A percentile compares a stretch with the other conserved stretches of the same genome.
These are phyloP conservation scores for Paecilomyces niveus DNA, from an alignment of 2,329 filamentous ascomycete genomes.

Conservation along the genomic window DNA sequence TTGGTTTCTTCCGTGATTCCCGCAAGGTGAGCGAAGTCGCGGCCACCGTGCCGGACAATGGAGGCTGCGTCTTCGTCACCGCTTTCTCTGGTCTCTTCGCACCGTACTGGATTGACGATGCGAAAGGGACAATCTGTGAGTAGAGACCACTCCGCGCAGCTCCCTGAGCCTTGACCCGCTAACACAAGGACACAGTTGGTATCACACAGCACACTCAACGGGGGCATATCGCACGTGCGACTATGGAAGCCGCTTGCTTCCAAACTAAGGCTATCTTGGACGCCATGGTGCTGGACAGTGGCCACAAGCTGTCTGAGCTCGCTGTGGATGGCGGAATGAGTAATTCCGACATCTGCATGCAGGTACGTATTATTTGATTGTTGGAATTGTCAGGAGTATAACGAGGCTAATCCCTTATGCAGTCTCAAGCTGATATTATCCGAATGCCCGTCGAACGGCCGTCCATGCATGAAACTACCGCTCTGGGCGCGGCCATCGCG, in stretches of 20 bases:
- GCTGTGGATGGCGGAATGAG: slow-evolving; percentile 87
- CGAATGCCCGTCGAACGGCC: slow-evolving; percentile 78
- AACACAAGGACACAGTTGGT: slow-evolving; percentile 48
- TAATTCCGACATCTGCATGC: slow-evolving; percentile 85
- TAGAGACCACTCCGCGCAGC: slow-evolving; percentile 7
- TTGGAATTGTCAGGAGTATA: not conserved
- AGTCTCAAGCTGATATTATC: slow-evolving; percentile 80
- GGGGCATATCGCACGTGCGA: slow-evolving; percentile 81
- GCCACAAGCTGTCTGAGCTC: slow-evolving; percentile 64
- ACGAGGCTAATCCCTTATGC: not conserved
- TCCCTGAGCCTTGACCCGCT: not conserved
- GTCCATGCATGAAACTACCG: slow-evolving; percentile 83
- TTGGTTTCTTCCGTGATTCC: slow-evolving; percentile 55
- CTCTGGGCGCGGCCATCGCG: slow-evolving; percentile 80
- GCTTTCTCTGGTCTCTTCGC: slow-evolving; percentile 88
- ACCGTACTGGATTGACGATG: slow-evolving; percentile 92
- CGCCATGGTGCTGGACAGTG: slow-evolving; percentile 82
- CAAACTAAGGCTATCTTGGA: slow-evolving; percentile 88
- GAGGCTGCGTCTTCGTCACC: slow-evolving; percentile 79
- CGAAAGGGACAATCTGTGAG: slow-evolving; percentile 75
- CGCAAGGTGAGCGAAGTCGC: slow-evolving; percentile 60
- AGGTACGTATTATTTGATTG: slow-evolving; percentile 38
- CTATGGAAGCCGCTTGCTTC: slow-evolving; percentile 84
- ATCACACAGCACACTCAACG: slow-evolving; percentile 79
- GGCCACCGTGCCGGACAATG: slow-evolving; percentile 63